A percentile compares a stretch with the other conserved stretches of the same genome.
phyloP scores from a whole-genome alignment of 1,284 basidiomycete genomes.

The Neolentinus lepideus region DNA sequence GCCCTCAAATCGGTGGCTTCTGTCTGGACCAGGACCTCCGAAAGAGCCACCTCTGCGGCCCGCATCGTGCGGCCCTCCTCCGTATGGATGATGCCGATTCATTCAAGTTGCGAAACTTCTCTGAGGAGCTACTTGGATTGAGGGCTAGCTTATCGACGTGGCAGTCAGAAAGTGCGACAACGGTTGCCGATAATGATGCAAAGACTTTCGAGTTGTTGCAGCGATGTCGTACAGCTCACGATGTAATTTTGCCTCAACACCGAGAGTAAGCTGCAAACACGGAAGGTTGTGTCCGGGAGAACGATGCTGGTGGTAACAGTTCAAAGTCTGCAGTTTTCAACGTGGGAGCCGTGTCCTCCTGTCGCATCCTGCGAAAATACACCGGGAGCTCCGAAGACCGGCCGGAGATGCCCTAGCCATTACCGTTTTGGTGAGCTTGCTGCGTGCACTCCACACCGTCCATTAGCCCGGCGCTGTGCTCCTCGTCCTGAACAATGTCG shows the following conservation, averaged over 20 bases:
- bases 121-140: not conserved
- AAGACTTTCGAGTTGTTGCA: not conserved
- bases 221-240: not conserved
- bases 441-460: constrained; percentile 15
- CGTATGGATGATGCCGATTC: constrained; percentile 87
- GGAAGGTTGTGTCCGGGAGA: not conserved
- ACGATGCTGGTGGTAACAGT: not conserved
- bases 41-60: constrained; percentile 58
- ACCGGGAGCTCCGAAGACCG: not conserved
- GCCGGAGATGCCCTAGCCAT: not conserved
- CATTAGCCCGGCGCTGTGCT: constrained; percentile 6
- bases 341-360: not conserved
- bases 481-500: constrained; percentile 48
- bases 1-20: constrained; percentile 57
- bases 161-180: not conserved
- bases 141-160: not conserved
- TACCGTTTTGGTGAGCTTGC: constrained; percentile 6
- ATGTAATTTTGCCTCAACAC: not conserved
- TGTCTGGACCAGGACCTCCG: constrained; percentile 62
- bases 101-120: constrained; percentile 26
- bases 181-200: not conserved
- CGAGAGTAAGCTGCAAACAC: not conserved
- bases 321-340: not conserved
- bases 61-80: constrained; percentile 58
- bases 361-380: not conserved